Conservation (phyloP, 2,329 filamentous ascomycete species). For the Stagonosporopsis vannaccii region DNA sequence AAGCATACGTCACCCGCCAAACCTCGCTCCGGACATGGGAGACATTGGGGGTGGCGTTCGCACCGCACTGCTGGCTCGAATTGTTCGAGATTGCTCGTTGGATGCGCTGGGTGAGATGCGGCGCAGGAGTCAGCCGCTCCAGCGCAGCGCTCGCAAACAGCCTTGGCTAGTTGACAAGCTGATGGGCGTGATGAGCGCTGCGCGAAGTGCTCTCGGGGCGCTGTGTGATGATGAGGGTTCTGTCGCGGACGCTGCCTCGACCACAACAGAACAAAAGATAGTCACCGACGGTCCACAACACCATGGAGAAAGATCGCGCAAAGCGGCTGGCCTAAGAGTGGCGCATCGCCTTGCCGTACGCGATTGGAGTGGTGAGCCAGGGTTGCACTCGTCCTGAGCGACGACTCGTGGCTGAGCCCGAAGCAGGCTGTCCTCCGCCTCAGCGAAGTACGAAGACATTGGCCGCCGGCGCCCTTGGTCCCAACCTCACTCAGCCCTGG, state of each 20-base stretch:
- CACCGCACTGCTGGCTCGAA: not conserved
- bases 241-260: not conserved
- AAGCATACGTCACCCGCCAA: not conserved
- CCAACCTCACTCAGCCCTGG: slow-evolving; percentile 20
- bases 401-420: slow-evolving; percentile 19
- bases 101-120: slow-evolving; percentile 9
- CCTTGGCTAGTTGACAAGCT: slow-evolving; percentile 13
- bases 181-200: slow-evolving; percentile 6
- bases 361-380: slow-evolving; percentile 13
- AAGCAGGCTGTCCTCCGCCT: slow-evolving; percentile 21
- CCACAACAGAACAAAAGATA: slow-evolving; percentile 11
- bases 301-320: slow-evolving; percentile 4
- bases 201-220: not conserved
- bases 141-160: slow-evolving; percentile 4
- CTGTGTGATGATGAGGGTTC: slow-evolving; percentile 10
- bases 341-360: slow-evolving; percentile 7
- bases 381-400: slow-evolving; percentile 13
- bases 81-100: slow-evolving; percentile 3
- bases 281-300: slow-evolving; percentile 17
- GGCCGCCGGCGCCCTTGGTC: slow-evolving; percentile 16
- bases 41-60: slow-evolving; percentile 11
- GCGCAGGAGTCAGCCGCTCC: slow-evolving; percentile 16
- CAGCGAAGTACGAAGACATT: slow-evolving; percentile 23
- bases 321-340: slow-evolving; percentile 14
- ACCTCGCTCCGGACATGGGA: not conserved